Percentiles rank a stretch among this genome's conserved stretches.
These are phyloP conservation scores for Rutstroemia sp. DNA, from an alignment of 2,329 filamentous ascomycete genomes.

Conservation along the genomic window DNA sequence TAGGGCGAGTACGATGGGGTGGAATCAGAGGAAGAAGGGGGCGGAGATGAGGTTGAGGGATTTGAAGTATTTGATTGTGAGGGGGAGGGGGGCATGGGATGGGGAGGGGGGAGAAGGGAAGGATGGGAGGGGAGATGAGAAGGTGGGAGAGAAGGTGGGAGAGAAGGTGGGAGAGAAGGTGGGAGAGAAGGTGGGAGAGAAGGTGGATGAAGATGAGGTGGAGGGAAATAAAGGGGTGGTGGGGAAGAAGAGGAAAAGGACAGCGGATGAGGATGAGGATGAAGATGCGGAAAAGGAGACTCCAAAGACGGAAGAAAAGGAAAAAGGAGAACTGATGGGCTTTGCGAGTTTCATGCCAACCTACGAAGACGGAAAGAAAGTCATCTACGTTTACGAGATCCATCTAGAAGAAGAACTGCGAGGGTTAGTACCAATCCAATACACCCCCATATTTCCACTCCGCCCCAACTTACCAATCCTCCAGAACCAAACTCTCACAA, in stretches of 20 bases:
- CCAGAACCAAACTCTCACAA: conserved; percentile 54
- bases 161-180: background rate
- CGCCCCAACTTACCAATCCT: background rate
- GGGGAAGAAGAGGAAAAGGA: background rate
- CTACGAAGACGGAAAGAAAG: conserved; percentile 55
- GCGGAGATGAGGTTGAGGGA: conserved; percentile 61
- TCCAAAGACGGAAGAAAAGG: background rate
- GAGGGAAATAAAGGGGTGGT: background rate
- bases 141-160: no score
- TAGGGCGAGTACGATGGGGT: conserved; percentile 51
- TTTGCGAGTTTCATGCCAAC: conserved; percentile 69
- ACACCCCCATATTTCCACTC: no score
- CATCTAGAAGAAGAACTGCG: conserved; percentile 53
- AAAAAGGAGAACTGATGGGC: conserved; percentile 35
- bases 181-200: background rate
- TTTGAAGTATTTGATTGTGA: conserved; percentile 62
- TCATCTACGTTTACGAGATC: conserved; percentile 75
- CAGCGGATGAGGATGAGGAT: background rate
- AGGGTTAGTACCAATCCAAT: conserved; percentile 35
- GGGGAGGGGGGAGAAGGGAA: background rate
- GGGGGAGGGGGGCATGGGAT: conserved; percentile 15
- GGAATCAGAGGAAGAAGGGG: conserved; percentile 54
- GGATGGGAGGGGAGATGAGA: no score
- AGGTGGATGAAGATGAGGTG: background rate
- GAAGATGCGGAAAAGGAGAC: background rate